Conservation (phyloP, 345 rosid genomes). For the Durio zibethinus region DNA sequence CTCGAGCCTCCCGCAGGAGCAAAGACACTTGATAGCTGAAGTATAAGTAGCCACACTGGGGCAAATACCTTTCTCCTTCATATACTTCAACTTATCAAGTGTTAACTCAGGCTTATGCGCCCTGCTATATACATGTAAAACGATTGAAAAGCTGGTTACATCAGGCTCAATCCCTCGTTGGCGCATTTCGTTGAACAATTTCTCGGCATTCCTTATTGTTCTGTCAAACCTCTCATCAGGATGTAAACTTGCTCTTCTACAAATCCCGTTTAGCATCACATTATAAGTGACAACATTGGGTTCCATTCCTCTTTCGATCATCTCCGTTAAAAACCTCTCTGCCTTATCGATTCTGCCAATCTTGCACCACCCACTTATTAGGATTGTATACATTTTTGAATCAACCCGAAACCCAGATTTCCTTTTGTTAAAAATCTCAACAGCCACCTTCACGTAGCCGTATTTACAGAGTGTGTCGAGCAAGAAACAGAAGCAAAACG, state of each 20-base stretch:
- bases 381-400: conserved; percentile 56
- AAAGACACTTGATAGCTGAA: conserved; percentile 73
- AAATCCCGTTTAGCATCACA: conserved; percentile 71
- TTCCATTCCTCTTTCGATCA: conserved; percentile 60
- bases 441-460: conserved; percentile 60
- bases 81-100: conserved; percentile 62
- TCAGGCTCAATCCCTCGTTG: conserved; percentile 75
- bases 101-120: conserved; percentile 77
- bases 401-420: conserved; percentile 38
- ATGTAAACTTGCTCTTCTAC: conserved; percentile 74
- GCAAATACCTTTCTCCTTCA: conserved; percentile 64
- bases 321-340: conserved; percentile 63
- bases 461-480: conserved; percentile 82
- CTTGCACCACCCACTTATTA: conserved; percentile 82
- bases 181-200: conserved; percentile 79
- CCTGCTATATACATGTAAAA: conserved; percentile 75
- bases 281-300: conserved; percentile 72
- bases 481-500: conserved; percentile 42
- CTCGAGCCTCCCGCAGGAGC: conserved; percentile 66
- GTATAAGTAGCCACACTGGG: conserved; percentile 64
- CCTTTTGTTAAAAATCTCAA: conserved; percentile 54
- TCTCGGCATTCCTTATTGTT: conserved; percentile 59
- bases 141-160: conserved; percentile 68
- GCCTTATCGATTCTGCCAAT: conserved; percentile 69
- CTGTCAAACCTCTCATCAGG: conserved; percentile 65